Base-by-base conservation (phyloP, 495 filamentous ascomycete genomes). In the Astrothelium subdiscretum region DNA sequence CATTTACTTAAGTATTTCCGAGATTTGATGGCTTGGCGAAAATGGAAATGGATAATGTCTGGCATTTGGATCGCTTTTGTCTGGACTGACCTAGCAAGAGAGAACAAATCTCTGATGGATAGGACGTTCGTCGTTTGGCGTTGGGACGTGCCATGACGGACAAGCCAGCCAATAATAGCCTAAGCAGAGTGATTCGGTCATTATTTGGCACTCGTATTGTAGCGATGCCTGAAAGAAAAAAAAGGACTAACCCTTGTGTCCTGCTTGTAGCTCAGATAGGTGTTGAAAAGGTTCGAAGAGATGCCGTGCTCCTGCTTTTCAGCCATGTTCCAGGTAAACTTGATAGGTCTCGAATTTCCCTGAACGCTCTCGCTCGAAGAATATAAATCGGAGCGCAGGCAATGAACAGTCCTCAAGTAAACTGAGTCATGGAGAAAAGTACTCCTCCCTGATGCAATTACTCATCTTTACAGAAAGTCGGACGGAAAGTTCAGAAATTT, bases 241-340 rank as follows among this genome's bases (percentile, higher is more conserved):
- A 18, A 22, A 48, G 5, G 43, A 22, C 48, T n/a, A 29, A 54
- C 48, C 48, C 59, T 61, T 10, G 69, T 71, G 63, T 67, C 65
- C 59, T 69, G 60, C 59, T 71, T 71, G 65, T 71, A 71, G n/a
- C 66, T 65, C 6, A 69, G 51, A 32, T 69, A 69, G 1, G 58
- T 22, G 31, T 62, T 57, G 24, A 65, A 60, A 13, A 67, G 61
- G n/a, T 52, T 31, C 0, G 66, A 60, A 59, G 67, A 60, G 11
- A 70, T 26, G 24, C 48, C 22, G 3, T 54, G 12, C 8, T 6
- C 24, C 10, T 29, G 48, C 15, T 11, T 29, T 15, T 54, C 22
- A 5, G 6, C 24, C 48, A 54, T 54, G 48, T 5, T 54, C 6
- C 24, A 27, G 20, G 8, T 27, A 6, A 54, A 48, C 12, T 5